These are phyloP conservation scores for Candida piceae DNA, from an alignment of 805 yeast species.

Conservation along the genomic window DNA sequence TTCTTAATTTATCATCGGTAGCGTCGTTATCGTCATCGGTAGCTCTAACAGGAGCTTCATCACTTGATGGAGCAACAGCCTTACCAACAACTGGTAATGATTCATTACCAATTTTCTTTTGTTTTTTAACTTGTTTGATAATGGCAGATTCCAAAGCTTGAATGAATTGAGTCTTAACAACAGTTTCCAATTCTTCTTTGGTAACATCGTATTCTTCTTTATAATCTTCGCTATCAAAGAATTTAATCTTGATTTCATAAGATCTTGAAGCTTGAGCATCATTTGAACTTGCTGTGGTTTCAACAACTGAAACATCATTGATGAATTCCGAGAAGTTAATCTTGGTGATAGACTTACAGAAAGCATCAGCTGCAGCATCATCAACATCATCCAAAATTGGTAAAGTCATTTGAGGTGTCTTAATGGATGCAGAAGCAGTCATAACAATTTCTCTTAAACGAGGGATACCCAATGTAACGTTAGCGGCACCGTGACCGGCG, in stretches of 20 bases:
- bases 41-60: conserved; percentile 34
- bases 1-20: conserved; percentile 54
- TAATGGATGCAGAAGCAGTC: conserved; percentile 95
- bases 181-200: conserved; percentile 68
- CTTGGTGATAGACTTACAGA: conserved; percentile 84
- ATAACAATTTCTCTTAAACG: conserved; percentile 99
- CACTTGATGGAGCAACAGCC: conserved; percentile 58
- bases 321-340: conserved; percentile 85
- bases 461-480: conserved; percentile 98
- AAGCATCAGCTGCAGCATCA: conserved; percentile 85
- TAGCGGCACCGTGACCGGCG: conserved; percentile 99
- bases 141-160: conserved; percentile 66
- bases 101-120: conserved; percentile 48
- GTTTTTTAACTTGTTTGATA: conserved; percentile 76
- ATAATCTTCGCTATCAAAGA: conserved; percentile 75
- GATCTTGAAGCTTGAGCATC: conserved; percentile 51
- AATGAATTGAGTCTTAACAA: conserved; percentile 63
- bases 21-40: conserved; percentile 44
- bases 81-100: conserved; percentile 61
- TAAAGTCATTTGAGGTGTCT: conserved; percentile 98
- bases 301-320: conserved; percentile 79
- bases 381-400: conserved; percentile 77
- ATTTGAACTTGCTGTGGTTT: conserved; percentile 66
- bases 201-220: conserved; percentile 84
- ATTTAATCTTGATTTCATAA: conserved; percentile 67